Evolutionary conservation across 2,329 filamentous ascomycete species (phyloP).

Genomic region (Hypoxylon sp.): DNA sequence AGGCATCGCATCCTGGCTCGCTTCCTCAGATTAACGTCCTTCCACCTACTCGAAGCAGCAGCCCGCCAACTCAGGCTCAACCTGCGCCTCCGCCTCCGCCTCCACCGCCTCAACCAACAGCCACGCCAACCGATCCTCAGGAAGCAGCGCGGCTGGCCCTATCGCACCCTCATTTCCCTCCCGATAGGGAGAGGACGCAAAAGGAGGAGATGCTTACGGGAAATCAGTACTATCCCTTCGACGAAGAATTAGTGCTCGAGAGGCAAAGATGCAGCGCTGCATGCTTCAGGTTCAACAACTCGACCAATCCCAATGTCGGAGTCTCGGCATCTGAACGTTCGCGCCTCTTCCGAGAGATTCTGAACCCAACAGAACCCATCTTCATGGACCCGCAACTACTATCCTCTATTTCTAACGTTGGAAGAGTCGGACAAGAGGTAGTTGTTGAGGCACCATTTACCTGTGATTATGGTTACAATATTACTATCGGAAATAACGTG

Average conservation of each 20-base stretch:
- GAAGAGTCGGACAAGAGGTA: conserved; percentile 79
- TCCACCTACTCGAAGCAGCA: conserved; percentile 66
- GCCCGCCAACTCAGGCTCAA: conserved; percentile 54
- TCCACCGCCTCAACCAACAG: conserved; percentile 46
- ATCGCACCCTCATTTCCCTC: conserved; percentile 67
- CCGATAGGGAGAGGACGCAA: conserved; percentile 70
- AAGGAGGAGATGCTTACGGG: conserved; percentile 92
- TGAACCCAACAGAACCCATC: conserved; percentile 73
- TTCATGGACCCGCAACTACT: conserved; percentile 69
- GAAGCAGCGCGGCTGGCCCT: conserved; percentile 72
- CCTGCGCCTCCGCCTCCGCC: conserved; percentile 37
- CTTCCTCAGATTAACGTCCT: conserved; percentile 72
- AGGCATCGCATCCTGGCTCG: conserved; percentile 66
- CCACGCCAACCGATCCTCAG: conserved; percentile 63
- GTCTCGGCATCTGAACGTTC: conserved; percentile 78
- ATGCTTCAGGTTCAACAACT: conserved; percentile 89
- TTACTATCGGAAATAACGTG: conserved; percentile 87
- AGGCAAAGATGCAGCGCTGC: conserved; percentile 87
- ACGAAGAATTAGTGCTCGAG: conserved; percentile 83
- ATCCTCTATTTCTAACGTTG: conserved; percentile 68
- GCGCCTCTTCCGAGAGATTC: conserved; percentile 79
- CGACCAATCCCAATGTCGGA: conserved; percentile 80
- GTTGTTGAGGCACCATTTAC: conserved; percentile 89
- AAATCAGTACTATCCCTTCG: conserved; percentile 83
- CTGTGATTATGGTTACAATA: conserved; percentile 97